Conservation (phyloP, 2,329 filamentous ascomycete species). For the Colletotrichum acutatum region DNA sequence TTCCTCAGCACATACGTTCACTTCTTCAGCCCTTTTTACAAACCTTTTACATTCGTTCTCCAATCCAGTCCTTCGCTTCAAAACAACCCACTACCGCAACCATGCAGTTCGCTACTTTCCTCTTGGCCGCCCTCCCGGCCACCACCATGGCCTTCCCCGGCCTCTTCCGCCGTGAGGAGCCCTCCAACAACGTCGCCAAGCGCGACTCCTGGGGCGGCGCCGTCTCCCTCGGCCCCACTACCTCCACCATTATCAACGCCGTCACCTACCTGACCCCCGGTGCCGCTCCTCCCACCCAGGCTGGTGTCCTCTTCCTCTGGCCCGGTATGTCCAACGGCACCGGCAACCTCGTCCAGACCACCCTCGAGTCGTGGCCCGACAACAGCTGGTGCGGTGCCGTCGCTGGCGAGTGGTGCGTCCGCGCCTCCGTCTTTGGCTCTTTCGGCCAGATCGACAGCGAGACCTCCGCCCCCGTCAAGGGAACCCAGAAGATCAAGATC, state of each 20-base stretch:
- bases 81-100: not conserved
- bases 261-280: conserved; percentile 54
- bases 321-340: conserved; percentile 58
- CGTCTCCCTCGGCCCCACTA: conserved; percentile 26
- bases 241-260: conserved; percentile 47
- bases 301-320: conserved; percentile 53
- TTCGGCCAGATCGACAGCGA: not conserved
- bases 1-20: not conserved
- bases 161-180: conserved; percentile 17
- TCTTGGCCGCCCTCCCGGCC: conserved; percentile 16
- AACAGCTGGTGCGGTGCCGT: conserved; percentile 51
- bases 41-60: conserved; percentile 4
- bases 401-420: conserved; percentile 51
- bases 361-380: conserved; percentile 47
- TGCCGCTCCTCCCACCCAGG: conserved; percentile 48
- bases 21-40: conserved; percentile 1
- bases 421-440: conserved; percentile 44
- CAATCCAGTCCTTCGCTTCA: not conserved
- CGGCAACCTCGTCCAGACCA: conserved; percentile 53
- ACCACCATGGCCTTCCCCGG: conserved; percentile 21
- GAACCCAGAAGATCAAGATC: not conserved
- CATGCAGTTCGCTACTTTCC: conserved; percentile 22
- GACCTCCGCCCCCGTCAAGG: conserved; percentile 15
- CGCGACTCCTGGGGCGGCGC: conserved; percentile 21
- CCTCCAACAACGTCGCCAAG: conserved; percentile 18